Base-by-base conservation (phyloP, 2,329 filamentous ascomycete genomes). In the Fusarium mexicanum region DNA sequence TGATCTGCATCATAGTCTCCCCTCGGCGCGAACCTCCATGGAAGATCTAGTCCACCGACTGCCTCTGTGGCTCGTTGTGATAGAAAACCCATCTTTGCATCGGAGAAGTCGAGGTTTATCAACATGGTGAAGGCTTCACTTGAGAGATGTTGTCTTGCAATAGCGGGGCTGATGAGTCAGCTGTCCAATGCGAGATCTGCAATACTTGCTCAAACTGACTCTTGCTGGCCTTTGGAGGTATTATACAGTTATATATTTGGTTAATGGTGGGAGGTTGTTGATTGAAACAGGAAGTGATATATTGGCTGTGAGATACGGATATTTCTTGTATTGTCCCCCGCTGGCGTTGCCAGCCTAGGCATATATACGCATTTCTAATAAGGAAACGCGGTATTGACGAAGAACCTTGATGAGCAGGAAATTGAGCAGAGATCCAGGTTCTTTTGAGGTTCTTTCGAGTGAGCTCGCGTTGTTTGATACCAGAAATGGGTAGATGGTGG, bases 1-100 rank as follows among this genome's bases (percentile, higher is more conserved):
- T 72, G 72, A 7, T 77, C 70, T 0, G 83, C 80, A 64, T 85
- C 77, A 77, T 86, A 88, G 5, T 75, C 78, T 12, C 73, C 77
- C 24, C 67, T 61, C 2, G 79, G 78, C 2, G 80, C 81, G 40
- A 82, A 83, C 50, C 79, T 77, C 81, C 81, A 83, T 5, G 81
- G 80, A 5, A 78, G 53, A 44, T 79, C 76, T 24, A 80, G 61
- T 20, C 68, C 72, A 16, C 64, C 68, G 5, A 79, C 70, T 6
- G 77, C 76, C 20, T 76, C 77, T 18, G 73, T 68, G 14, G 76
- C 77, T 33, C 79, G 72, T 48, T 74, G 65, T 14, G 80, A 81
- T 14, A 79, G 60, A 18, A 64, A 43, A 10, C 29, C 31, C 37
- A 62, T 50, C 54, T 65, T 76, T 60, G 51, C 31, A 43, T 47